Conservation (phyloP, 1,284 basidiomycete species). For the Omphalotus olearius region DNA sequence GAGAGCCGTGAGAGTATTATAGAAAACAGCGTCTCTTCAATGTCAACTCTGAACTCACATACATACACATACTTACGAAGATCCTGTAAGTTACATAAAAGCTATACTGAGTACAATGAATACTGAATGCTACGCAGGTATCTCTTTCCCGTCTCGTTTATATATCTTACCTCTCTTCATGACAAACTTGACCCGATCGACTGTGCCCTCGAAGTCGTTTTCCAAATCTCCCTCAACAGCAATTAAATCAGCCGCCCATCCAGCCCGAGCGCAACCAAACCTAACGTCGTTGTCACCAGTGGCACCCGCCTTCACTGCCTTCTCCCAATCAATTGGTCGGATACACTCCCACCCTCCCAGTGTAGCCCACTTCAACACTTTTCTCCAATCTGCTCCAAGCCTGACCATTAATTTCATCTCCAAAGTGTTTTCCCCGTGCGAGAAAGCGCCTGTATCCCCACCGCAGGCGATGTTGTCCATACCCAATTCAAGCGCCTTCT, state of each 20-base stretch:
- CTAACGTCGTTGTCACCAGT: constrained; percentile 51
- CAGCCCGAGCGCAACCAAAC: constrained; percentile 48
- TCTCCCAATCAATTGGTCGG: constrained; percentile 46
- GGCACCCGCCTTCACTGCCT: constrained; percentile 24
- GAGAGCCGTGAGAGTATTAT: too few relatives aligned
- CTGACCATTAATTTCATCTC: constrained; percentile 60
- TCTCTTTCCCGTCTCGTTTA: constrained; percentile 35
- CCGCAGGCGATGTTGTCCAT: constrained; percentile 53
- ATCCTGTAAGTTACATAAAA: too few relatives aligned
- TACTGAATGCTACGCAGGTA: not conserved
- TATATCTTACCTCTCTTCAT: constrained; percentile 56
- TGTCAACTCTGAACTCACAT: too few relatives aligned
- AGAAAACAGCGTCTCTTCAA: too few relatives aligned
- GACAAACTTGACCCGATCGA: constrained; percentile 47
- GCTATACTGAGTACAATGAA: too few relatives aligned
- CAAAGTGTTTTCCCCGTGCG: constrained; percentile 57
- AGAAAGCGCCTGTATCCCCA: constrained; percentile 61
- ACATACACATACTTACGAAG: too few relatives aligned
- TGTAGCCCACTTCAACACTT: constrained; percentile 58
- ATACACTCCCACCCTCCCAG: constrained; percentile 57
- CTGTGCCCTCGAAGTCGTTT: constrained; percentile 43
- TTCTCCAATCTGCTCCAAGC: constrained; percentile 48
- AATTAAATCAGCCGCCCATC: constrained; percentile 59
- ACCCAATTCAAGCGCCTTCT: constrained; percentile 35
- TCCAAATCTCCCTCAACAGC: constrained; percentile 46